Conservation (phyloP, 2,329 filamentous ascomycete species). For the Microsporum canis region DNA sequence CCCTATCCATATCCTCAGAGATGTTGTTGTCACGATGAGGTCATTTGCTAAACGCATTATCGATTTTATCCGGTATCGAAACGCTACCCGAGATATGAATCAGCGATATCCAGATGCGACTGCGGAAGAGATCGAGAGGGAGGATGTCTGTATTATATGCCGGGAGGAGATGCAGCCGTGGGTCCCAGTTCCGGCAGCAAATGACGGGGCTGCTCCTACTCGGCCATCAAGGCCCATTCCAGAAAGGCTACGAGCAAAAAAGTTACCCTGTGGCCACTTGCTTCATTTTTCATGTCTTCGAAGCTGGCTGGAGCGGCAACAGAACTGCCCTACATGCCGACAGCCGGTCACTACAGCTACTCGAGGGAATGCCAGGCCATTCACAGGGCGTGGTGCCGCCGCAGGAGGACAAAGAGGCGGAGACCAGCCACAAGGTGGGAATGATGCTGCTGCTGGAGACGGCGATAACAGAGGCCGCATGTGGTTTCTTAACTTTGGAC, state of each 20-base stretch:
- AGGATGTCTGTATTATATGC: conserved; percentile 96
- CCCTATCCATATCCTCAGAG: conserved; percentile 91
- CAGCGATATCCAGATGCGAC: conserved; percentile 81
- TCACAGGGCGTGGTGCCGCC: conserved; percentile 18
- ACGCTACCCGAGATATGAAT: conserved; percentile 90
- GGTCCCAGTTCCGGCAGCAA: conserved; percentile 41
- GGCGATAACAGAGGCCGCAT: conserved; percentile 37
- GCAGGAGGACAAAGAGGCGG: conserved; percentile 1
- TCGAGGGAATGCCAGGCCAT: conserved; percentile 18
- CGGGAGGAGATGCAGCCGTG: conserved; percentile 89
- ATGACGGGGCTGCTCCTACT: conserved; percentile 21
- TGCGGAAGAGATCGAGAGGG: conserved; percentile 66
- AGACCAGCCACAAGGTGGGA: conserved; percentile 7
- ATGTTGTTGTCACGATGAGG: conserved; percentile 85
- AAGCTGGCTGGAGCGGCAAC: conserved; percentile 94
- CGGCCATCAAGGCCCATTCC: conserved; percentile 43
- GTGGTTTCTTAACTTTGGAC: conserved; percentile 60
- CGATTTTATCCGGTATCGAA: conserved; percentile 79
- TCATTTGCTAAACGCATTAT: conserved; percentile 85
- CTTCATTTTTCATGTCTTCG: conserved; percentile 88
- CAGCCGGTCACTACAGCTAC: conserved; percentile 56
- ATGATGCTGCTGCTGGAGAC: conserved; percentile 26
- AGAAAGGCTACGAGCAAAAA: conserved; percentile 81
- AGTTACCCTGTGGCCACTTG: conserved; percentile 90
- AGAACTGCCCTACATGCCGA: conserved; percentile 91